Evolutionary conservation across 2,329 filamentous ascomycete species (phyloP).

Genomic region (Stagonosporopsis cucurbitacearum): DNA sequence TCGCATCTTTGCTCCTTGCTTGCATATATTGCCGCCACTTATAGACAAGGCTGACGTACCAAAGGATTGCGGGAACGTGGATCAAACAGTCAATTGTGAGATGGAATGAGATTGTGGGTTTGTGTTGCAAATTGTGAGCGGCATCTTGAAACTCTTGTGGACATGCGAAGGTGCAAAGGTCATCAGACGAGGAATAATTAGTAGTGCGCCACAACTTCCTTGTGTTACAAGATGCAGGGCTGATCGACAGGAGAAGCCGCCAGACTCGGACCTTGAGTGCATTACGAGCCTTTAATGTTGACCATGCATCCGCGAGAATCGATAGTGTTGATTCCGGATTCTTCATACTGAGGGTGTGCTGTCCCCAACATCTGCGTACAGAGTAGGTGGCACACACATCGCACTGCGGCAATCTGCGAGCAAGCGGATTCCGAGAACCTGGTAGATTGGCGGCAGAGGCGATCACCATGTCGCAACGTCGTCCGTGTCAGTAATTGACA

Average conservation of each 20-base stretch:
- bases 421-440: constrained; percentile 17
- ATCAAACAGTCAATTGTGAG: constrained; percentile 11
- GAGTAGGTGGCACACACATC: neutral
- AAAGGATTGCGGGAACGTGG: neutral
- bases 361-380: neutral
- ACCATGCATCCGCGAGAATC: neutral
- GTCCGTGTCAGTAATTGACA: constrained; percentile 13
- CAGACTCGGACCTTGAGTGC: neutral
- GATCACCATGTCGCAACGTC: constrained; percentile 15
- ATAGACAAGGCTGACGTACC: neutral
- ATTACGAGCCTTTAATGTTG: neutral
- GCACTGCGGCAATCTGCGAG: constrained; percentile 5
- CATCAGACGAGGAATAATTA: neutral
- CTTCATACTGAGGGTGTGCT: neutral
- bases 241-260: constrained; percentile 18
- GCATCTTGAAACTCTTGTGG: neutral
- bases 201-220: constrained; percentile 12
- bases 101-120: constrained; percentile 1
- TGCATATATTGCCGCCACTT: neutral
- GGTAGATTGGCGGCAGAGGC: constrained; percentile 17
- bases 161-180: neutral
- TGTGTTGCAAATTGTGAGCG: constrained; percentile 9
- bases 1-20: neutral
- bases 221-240: neutral
- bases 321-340: neutral